Conservation (phyloP, 192 early-diverging fungal genomes). For the Umbelopsis isabellina region DNA sequence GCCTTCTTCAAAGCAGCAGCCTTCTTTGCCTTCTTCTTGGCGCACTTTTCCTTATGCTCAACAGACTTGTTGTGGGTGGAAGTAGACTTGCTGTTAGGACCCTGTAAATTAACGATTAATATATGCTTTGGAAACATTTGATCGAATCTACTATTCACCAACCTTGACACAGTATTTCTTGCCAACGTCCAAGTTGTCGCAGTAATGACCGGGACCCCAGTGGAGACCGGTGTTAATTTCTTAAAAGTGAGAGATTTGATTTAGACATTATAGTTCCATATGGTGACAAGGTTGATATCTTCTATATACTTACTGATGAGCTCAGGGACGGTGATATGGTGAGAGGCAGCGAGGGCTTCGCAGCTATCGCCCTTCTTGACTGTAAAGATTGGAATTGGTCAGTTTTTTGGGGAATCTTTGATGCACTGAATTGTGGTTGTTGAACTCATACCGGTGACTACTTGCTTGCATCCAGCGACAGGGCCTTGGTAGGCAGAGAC, state of each 20-base stretch:
- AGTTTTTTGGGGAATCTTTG: too few relatives aligned
- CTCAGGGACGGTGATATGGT: not conserved
- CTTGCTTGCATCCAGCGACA: constrained; percentile 8
- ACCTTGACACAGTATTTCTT: constrained; percentile 28
- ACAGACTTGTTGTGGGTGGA: not conserved
- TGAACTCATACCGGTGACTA: constrained; percentile 11
- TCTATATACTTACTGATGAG: not conserved
- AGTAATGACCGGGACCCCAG: constrained; percentile 14
- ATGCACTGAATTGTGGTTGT: not conserved
- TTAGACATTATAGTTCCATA: too few relatives aligned
- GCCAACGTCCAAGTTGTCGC: constrained; percentile 18
- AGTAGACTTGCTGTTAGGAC: not conserved
- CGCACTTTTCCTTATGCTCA: not conserved
- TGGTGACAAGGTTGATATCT: too few relatives aligned
- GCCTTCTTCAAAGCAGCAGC: constrained; percentile 1
- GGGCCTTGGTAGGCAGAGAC: constrained; percentile 11
- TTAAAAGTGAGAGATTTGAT: too few relatives aligned
- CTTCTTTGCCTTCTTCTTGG: constrained; percentile 26
- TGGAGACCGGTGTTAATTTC: constrained; percentile 18
- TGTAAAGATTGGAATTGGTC: not conserved
- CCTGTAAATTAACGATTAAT: not conserved
- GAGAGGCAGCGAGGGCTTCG: constrained; percentile 1
- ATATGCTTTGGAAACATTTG: not conserved
- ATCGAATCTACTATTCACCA: not conserved
- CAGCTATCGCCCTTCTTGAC: constrained; percentile 21